Conservation (phyloP, 176 grass and related monocot species). For the Hordeum marinum region DNA sequence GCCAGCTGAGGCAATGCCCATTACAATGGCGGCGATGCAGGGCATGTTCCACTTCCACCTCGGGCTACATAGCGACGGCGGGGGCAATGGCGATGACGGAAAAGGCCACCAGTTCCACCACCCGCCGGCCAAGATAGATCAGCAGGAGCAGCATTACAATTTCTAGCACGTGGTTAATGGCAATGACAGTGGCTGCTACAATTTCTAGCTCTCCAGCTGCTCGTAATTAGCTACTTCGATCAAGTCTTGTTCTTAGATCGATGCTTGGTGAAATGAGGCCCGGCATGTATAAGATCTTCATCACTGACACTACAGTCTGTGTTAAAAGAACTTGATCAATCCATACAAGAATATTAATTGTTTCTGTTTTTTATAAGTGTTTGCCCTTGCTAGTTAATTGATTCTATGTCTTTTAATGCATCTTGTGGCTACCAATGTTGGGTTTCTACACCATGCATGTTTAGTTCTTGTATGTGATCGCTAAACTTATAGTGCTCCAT, state of each 20-base stretch:
- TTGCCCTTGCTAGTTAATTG: background rate
- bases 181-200: background rate
- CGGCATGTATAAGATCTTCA: background rate
- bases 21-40: background rate
- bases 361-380: background rate
- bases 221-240: background rate
- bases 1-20: background rate
- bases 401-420: background rate
- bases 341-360: background rate
- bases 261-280: background rate
- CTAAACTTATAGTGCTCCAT: no score
- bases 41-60: constrained; percentile 8
- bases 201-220: background rate
- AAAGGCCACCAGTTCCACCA: background rate
- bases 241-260: background rate
- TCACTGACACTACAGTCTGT: background rate
- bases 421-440: background rate
- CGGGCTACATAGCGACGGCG: background rate
- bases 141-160: background rate
- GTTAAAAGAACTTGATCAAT: background rate
- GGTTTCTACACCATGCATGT: background rate
- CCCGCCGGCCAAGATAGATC: background rate
- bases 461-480: no score
- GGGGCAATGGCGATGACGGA: background rate
- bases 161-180: background rate